Evolutionary conservation across 257 asterid genomes (phyloP).

Genomic region (Scutellaria galericulata): DNA sequence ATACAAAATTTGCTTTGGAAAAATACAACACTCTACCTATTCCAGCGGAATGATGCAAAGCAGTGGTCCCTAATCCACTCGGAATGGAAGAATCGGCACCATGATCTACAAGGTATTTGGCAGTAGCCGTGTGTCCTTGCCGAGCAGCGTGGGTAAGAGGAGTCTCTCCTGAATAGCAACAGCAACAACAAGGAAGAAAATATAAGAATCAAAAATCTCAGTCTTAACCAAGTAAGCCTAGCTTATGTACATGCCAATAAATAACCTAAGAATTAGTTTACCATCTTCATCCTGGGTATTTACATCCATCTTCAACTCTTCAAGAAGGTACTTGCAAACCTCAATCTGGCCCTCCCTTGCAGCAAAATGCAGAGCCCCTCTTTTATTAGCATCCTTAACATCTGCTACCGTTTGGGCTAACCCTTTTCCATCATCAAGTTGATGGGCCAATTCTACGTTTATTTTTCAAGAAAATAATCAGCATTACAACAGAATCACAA

Average conservation of each 20-base stretch:
- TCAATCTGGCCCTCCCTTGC: constrained; percentile 92
- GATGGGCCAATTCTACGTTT: constrained; percentile 57
- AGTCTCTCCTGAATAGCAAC: constrained; percentile 70
- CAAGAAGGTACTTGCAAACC: constrained; percentile 86
- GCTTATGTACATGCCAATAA: no score
- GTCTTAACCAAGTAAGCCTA: constrained; percentile 8
- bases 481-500: constrained; percentile 20
- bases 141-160: constrained; percentile 91
- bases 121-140: constrained; percentile 79
- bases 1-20: constrained; percentile 1
- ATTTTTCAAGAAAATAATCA: constrained; percentile 4
- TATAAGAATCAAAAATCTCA: constrained; percentile 6
- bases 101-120: constrained; percentile 69
- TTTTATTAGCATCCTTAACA: constrained; percentile 93
- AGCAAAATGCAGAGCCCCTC: constrained; percentile 96
- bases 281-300: constrained; percentile 88
- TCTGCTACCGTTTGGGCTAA: constrained; percentile 66
- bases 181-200: constrained; percentile 1
- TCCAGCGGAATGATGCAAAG: constrained; percentile 90
- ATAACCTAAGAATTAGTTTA: constrained; percentile 34
- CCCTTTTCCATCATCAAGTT: constrained; percentile 88
- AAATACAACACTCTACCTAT: constrained; percentile 52
- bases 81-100: constrained; percentile 90
- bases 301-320: constrained; percentile 82
- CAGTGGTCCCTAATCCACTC: constrained; percentile 84